phyloP scores from a whole-genome alignment of 148 eudicot genomes.

The Pouteria glomerata region DNA sequence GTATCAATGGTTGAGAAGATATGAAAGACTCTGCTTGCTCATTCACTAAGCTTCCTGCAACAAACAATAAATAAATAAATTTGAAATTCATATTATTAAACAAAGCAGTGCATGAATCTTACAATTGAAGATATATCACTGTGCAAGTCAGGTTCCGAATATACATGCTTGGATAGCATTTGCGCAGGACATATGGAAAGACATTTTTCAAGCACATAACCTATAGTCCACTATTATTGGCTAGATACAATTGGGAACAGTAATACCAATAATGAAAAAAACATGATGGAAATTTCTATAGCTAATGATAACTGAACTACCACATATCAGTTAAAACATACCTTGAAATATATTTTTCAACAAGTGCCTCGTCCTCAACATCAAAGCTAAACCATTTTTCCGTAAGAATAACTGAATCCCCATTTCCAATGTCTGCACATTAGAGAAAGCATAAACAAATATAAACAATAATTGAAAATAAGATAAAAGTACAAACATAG shows the following conservation, averaged over 20 bases:
- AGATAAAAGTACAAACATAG: too few relatives aligned
- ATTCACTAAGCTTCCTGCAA: conserved; percentile 16
- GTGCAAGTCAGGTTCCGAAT: background rate
- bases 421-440: conserved; percentile 13
- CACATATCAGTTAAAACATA: background rate
- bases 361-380: conserved; percentile 2
- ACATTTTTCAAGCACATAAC: background rate
- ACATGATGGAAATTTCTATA: background rate
- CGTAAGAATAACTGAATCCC: background rate
- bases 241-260: background rate
- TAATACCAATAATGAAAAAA: background rate
- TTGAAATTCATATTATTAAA: background rate
- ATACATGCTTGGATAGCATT: background rate
- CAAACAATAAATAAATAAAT: background rate
- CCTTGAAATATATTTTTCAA: conserved; percentile 19
- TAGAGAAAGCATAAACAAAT: conserved; percentile 3
- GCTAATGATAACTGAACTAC: background rate
- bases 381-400: conserved; percentile 28
- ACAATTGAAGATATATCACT: background rate
- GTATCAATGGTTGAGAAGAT: background rate
- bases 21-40: background rate
- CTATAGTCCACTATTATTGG: background rate
- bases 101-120: background rate
- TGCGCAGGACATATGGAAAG: background rate
- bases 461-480: background rate